phyloP scores from a whole-genome alignment of 805 yeast species.

The Helenozyma baotianmanensis region DNA sequence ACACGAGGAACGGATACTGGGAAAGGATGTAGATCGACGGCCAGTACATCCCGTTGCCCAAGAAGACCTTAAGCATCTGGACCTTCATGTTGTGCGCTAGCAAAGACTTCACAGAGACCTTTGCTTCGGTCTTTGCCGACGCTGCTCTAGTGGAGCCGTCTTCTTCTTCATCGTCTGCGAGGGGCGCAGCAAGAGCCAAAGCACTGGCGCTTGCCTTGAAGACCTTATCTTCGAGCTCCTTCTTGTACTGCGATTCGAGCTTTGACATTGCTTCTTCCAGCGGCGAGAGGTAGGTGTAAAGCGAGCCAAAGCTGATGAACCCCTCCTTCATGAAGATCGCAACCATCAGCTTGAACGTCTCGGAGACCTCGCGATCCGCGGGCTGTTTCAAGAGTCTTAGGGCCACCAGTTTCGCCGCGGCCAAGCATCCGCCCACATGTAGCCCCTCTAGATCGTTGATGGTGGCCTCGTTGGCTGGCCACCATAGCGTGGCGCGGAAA shows the following conservation, averaged over 20 bases:
- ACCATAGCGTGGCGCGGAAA: conserved; percentile 56
- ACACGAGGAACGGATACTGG: conserved; percentile 57
- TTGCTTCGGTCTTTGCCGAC: conserved; percentile 3
- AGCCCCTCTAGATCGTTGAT: conserved; percentile 26
- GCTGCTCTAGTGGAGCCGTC: conserved; percentile 15
- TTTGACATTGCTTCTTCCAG: conserved; percentile 40
- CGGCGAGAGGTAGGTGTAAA: conserved; percentile 58
- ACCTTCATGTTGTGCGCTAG: conserved; percentile 21
- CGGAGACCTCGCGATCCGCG: conserved; percentile 33
- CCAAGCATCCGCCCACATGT: conserved; percentile 48
- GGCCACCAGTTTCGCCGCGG: conserved; percentile 53
- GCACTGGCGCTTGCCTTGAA: conserved; percentile 68
- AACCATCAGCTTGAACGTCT: conserved; percentile 41
- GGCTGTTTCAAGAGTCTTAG: conserved; percentile 33
- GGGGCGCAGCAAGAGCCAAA: conserved; percentile 82
- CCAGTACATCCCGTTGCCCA: conserved; percentile 57
- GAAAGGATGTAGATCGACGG: conserved; percentile 58
- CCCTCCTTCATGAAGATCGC: conserved; percentile 62
- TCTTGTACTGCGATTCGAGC: conserved; percentile 42
- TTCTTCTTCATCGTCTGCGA: conserved; percentile 61
- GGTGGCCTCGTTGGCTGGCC: conserved; percentile 49
- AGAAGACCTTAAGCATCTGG: conserved; percentile 46
- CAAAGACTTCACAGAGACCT: conserved; percentile 12
- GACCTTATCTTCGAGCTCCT: conserved; percentile 50
- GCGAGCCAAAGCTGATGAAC: conserved; percentile 56